Base-by-base conservation (phyloP, 208 protist species). In the Leptomonas seymouri region DNA sequence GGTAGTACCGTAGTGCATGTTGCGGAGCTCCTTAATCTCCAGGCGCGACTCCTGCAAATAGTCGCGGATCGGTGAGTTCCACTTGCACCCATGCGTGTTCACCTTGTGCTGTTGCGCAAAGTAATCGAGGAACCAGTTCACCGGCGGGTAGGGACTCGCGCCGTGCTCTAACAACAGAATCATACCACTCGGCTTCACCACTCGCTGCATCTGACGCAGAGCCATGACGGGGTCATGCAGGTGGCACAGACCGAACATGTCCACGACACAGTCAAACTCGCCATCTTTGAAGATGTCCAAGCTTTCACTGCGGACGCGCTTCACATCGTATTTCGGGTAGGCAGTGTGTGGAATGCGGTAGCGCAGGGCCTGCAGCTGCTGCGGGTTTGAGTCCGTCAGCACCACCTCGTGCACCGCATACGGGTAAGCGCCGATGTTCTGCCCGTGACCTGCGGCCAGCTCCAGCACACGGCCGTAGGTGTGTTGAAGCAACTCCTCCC, bases 231-330 rank as follows among this genome's bases (percentile, higher is more conserved):
- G 93, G 76, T 96, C 90, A 64, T 93, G 83, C n/a, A 96, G 73
- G 51, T 91, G 85, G 62, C 93, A 97, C 27, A 97, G 81, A 18
- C 93, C 93, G 70, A 95, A 97, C 87, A 94, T 96, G 80, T 97
- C 93, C 36, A 96, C 87, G 7, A 96, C 74, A 66, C 86, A 94
- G 68, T 97, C 93, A 76, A 97, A 97, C 83, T 92, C 85, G 21
- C 76, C 85, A 67, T 94, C 82, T 30, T 71, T 74, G 72, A 97
- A 94, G 39, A 71, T 78, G 51, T 92, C 86, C 8, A 97, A 81
- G 31, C 71, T 86, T 75, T 95, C 89, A 11, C 80, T 85, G 55
- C 87, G 87, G n/a, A 94, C 88, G 31, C 86, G 89, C 55, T 86
- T 75, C 42, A 96, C 82, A 34, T 91, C 82, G 66, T 96, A 96